A percentile compares a stretch with the other conserved stretches of the same genome.
Evolutionary conservation across 2,329 filamentous ascomycete genomes (phyloP).

Genomic region (Pseudogymnoascus sp.): DNA sequence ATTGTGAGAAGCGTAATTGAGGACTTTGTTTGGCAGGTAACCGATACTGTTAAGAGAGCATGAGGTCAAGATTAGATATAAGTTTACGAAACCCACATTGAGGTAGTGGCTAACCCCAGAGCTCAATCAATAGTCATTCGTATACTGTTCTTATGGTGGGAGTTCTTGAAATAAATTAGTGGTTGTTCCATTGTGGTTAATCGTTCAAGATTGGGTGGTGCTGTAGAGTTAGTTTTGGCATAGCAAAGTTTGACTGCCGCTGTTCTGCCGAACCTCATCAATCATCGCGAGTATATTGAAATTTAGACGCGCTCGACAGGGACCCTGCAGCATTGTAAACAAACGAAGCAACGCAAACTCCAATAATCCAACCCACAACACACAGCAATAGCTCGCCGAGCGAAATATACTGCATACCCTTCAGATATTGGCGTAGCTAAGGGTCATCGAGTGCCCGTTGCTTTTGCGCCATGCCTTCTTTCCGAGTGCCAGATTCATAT

Average conservation of each 20-base stretch:
- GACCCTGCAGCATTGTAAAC: conserved; percentile 7
- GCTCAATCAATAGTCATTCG: neutral
- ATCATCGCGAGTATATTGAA: neutral
- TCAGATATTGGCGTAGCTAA: conserved; percentile 5
- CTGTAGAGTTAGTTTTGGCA: neutral
- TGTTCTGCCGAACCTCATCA: conserved; percentile 2
- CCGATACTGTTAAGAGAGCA: neutral
- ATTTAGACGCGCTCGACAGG: conserved; percentile 5
- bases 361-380: conserved; percentile 1
- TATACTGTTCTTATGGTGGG: neutral
- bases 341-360: neutral
- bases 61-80: neutral
- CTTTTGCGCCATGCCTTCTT: conserved; percentile 12
- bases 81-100: neutral
- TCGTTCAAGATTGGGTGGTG: neutral
- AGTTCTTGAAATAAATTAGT: neutral
- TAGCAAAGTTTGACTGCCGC: neutral
- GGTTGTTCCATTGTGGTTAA: neutral
- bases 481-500: conserved; percentile 19
- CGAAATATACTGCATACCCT: neutral
- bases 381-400: neutral
- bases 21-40: neutral
- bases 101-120: neutral
- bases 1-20: neutral
- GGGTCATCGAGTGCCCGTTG: conserved; percentile 1